These are phyloP conservation scores for Monosporascus sp. DNA, from an alignment of 2,329 filamentous ascomycete genomes.

Conservation along the genomic window DNA sequence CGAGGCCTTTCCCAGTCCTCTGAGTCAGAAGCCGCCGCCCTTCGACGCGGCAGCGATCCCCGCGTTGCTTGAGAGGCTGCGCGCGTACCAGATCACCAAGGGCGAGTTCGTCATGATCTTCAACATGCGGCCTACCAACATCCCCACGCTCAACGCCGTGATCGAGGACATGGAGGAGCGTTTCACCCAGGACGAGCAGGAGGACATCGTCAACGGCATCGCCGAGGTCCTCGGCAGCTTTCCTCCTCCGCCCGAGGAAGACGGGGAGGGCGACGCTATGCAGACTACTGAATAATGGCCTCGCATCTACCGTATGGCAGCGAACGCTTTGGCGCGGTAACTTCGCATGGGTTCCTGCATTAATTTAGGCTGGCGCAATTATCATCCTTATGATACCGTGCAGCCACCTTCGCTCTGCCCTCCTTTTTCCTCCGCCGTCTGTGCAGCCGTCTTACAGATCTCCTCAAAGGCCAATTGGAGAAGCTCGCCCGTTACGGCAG, in stretches of 20 bases:
- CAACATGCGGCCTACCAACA: conserved; percentile 56
- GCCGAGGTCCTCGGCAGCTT: conserved; percentile 53
- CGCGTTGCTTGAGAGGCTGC: conserved; percentile 49
- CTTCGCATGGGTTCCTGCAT: too few relatives aligned
- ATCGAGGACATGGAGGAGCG: conserved; percentile 61
- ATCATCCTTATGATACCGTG: conserved; percentile 14
- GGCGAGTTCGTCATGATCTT: conserved; percentile 64
- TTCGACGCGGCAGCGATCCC: conserved; percentile 50
- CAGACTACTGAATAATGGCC: conserved; percentile 23
- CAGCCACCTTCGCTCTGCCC: conserved; percentile 54
- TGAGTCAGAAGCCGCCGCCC: conserved; percentile 48
- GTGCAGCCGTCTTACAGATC: conserved; percentile 51
- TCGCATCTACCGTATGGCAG: too few relatives aligned
- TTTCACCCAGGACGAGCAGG: conserved; percentile 54
- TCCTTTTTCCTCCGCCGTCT: conserved; percentile 39
- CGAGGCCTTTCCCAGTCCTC: conserved; percentile 47
- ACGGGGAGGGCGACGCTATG: conserved; percentile 32
- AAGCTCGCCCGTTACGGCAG: conserved; percentile 55
- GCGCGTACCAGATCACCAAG: conserved; percentile 58
- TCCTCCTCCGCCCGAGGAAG: conserved; percentile 28
- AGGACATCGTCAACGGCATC: conserved; percentile 52
- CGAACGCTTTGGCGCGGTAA: too few relatives aligned
- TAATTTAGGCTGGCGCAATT: too few relatives aligned
- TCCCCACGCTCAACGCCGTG: conserved; percentile 55
- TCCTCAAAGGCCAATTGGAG: conserved; percentile 55